Conservation (phyloP, 2,329 filamentous ascomycete species). For the Xylogone sp. region DNA sequence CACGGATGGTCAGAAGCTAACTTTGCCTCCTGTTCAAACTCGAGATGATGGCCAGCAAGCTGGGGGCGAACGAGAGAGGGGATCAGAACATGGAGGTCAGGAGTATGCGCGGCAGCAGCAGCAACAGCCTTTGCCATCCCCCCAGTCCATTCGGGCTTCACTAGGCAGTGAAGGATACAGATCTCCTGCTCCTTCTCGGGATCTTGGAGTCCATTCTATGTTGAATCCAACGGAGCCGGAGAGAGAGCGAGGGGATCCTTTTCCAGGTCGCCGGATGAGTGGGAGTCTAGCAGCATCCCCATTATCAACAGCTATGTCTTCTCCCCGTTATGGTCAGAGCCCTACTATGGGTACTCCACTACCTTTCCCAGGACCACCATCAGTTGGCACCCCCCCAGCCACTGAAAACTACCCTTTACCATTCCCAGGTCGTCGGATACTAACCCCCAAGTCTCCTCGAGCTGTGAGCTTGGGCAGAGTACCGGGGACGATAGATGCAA, state of each 20-base stretch:
- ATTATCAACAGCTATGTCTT: conserved; percentile 11
- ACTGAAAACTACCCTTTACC: conserved; percentile 20
- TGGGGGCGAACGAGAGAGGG: conserved; percentile 20
- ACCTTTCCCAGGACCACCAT: conserved; percentile 15
- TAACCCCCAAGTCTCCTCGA: conserved; percentile 38
- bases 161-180: conserved; percentile 20
- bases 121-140: conserved; percentile 14
- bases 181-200: conserved; percentile 21
- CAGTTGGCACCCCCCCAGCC: conserved; percentile 15
- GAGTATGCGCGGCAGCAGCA: conserved; percentile 5
- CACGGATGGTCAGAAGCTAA: conserved; percentile 27
- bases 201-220: conserved; percentile 31
- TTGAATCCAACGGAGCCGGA: conserved; percentile 30
- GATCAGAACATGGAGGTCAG: conserved; percentile 16
- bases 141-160: conserved; percentile 15
- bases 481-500: conserved; percentile 43
- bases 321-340: conserved; percentile 20
- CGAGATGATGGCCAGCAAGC: conserved; percentile 26
- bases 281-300: conserved; percentile 19
- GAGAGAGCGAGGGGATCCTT: conserved; percentile 3
- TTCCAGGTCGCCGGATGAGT: conserved; percentile 16
- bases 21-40: conserved; percentile 27
- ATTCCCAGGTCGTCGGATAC: conserved; percentile 21
- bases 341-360: conserved; percentile 14
- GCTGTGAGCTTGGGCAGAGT: conserved; percentile 45